Evolutionary conservation across 768 basidiomycete species (phyloP).

Genomic region (Dentipellis fragilis): DNA sequence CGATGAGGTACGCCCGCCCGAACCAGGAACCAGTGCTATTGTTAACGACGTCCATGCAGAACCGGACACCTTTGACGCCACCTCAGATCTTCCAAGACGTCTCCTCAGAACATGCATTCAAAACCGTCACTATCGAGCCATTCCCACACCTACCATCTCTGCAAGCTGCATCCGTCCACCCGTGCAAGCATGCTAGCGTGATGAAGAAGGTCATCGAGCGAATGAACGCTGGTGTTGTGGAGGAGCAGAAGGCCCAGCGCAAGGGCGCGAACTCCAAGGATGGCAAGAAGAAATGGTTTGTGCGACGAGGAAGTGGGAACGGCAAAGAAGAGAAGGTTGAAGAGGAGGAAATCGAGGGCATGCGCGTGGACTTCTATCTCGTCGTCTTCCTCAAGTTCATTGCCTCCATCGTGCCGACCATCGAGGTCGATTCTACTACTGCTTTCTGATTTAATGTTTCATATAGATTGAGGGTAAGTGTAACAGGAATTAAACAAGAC

Average conservation of each 20-base stretch:
- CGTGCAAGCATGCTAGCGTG: slow-evolving; percentile 96
- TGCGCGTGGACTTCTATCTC: slow-evolving; percentile 96
- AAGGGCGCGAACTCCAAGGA: slow-evolving; percentile 36
- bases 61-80: slow-evolving; percentile 80
- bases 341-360: slow-evolving; percentile 75
- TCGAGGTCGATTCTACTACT: slow-evolving; percentile 92
- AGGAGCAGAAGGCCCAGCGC: slow-evolving; percentile 67
- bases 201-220: slow-evolving; percentile 99
- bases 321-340: slow-evolving; percentile 47
- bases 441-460: slow-evolving; percentile 20
- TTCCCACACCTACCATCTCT: slow-evolving; percentile 90
- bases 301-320: slow-evolving; percentile 57
- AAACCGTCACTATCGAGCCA: slow-evolving; percentile 96
- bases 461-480: background rate
- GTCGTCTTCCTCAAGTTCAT: slow-evolving; percentile 99
- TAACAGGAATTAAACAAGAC: background rate
- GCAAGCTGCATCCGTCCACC: slow-evolving; percentile 89
- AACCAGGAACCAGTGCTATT: background rate
- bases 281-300: slow-evolving; percentile 68
- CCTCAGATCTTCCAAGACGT: slow-evolving; percentile 95
- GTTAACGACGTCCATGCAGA: slow-evolving; percentile 33
- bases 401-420: slow-evolving; percentile 95
- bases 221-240: slow-evolving; percentile 86
- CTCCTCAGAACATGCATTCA: slow-evolving; percentile 93
- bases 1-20: slow-evolving; percentile 63